Conservation (phyloP, 2,329 filamentous ascomycete species). For the Colletotrichum shisoi region DNA sequence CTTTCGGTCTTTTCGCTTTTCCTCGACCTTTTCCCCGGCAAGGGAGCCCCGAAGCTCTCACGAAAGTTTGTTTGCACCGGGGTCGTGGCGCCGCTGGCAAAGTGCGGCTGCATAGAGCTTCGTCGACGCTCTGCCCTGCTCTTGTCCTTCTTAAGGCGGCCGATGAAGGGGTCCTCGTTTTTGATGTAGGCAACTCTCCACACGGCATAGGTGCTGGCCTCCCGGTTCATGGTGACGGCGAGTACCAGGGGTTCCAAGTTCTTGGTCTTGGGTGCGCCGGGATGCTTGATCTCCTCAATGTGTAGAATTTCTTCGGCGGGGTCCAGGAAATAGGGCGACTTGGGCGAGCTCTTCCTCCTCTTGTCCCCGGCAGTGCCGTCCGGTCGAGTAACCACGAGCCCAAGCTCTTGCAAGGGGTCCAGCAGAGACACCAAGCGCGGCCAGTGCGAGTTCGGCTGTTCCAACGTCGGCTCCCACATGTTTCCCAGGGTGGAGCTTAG, state of each 20-base stretch:
- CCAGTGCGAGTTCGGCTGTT: slow-evolving; percentile 67
- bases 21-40: slow-evolving; percentile 61
- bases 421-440: slow-evolving; percentile 83
- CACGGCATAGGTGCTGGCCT: slow-evolving; percentile 78
- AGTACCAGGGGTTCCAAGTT: slow-evolving; percentile 68
- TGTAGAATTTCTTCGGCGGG: slow-evolving; percentile 84
- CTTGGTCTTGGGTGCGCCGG: slow-evolving; percentile 49
- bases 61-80: slow-evolving; percentile 74
- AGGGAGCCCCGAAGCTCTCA: slow-evolving; percentile 75
- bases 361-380: slow-evolving; percentile 52
- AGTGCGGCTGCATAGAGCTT: slow-evolving; percentile 71
- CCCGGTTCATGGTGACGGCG: slow-evolving; percentile 81
- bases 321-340: slow-evolving; percentile 68
- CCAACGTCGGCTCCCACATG: slow-evolving; percentile 64
- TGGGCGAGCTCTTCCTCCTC: slow-evolving; percentile 51
- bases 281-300: slow-evolving; percentile 72
- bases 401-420: slow-evolving; percentile 85
- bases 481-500: slow-evolving; percentile 64
- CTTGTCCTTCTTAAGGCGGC: slow-evolving; percentile 57
- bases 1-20: slow-evolving; percentile 59
- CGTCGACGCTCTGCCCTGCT: slow-evolving; percentile 61
- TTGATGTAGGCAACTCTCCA: slow-evolving; percentile 84
- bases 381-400: slow-evolving; percentile 74
- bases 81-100: slow-evolving; percentile 77
- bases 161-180: slow-evolving; percentile 65